Base-by-base conservation (phyloP, 1,139 yeast genomes). In the Saccharomycopsis hybrid region DNA sequence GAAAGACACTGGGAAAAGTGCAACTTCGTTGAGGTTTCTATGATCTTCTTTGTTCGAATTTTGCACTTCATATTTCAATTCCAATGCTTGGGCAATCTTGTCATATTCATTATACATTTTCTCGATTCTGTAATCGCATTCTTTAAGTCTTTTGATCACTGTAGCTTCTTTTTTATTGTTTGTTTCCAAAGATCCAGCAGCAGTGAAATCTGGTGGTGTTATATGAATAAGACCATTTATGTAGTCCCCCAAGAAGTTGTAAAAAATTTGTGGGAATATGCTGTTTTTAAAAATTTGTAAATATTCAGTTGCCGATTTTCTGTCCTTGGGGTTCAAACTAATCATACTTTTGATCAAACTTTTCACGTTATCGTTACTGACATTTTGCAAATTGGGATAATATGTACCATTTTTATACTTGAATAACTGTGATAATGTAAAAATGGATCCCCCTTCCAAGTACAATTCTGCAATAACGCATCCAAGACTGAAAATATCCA, bases 381-480 rank as follows among this genome's bases (percentile, higher is more conserved):
- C 76, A 28, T 74, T 72, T 32, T 76, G 69, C 54, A 83, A 64
- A 57, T 77, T 78, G 0, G 96, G 95, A 5, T 63, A 61, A 59
- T 76, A 82, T 54, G 84, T 90, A 4, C 80, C 76, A 56, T 77
- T 78, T 59, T 82, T 82, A 65, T 85, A 92, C 65, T 84, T 85
- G 70, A 87, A 89, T 56, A 90, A 69, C 60, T 89, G 96, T 0
- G 97, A 83, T 24, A 92, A 71, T 0, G 95, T 82, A 63, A 94
- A 90, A 0, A 88, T 74, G 0, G 97, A 86, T 18, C 85, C 77
- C 0, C 97, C 97, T 59, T 92, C 97, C 31, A 81, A 67, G 58
- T 84, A 88, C 24, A 94, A 66, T 64, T 94, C 98, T 0, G 95
- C 96, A 57, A 94, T 83, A 2, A 86, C 89, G 67, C 98, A 94